These are phyloP conservation scores for Tricholoma terreum DNA, from an alignment of 768 basidiomycete species.

Conservation along the genomic window DNA sequence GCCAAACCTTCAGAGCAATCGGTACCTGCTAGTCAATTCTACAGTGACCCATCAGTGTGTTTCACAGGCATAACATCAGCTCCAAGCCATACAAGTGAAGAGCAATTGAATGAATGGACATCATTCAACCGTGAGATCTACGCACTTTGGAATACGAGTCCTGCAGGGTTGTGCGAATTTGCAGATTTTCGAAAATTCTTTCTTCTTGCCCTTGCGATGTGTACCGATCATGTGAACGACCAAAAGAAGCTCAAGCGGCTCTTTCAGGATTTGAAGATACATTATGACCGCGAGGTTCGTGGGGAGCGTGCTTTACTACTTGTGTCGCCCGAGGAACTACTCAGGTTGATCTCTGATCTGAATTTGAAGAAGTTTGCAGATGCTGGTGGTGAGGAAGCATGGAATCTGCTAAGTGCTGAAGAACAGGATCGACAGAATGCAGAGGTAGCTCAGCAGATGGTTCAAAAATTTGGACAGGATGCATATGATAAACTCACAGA, in stretches of 20 bases:
- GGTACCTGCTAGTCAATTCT: no score
- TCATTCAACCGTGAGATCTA: not conserved
- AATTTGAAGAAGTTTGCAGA: slow-evolving; percentile 18
- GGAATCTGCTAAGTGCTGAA: slow-evolving; percentile 17
- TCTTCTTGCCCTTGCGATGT: slow-evolving; percentile 15
- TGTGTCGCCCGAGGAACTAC: slow-evolving; percentile 10
- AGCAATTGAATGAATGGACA: slow-evolving; percentile 7
- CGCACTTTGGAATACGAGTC: not conserved
- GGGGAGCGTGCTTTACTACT: slow-evolving; percentile 11
- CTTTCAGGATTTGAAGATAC: slow-evolving; percentile 15
- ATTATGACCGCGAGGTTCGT: slow-evolving; percentile 5
- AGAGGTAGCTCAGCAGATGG: no score
- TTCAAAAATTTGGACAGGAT: no score
- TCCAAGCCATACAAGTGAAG: slow-evolving; percentile 23
- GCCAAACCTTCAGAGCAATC: not conserved
- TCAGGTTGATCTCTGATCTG: slow-evolving; percentile 12
- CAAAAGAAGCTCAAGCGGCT: slow-evolving; percentile 15
- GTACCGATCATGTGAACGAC: slow-evolving; percentile 19
- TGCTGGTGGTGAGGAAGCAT: slow-evolving; percentile 23
- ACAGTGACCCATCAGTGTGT: not conserved
- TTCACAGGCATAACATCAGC: slow-evolving; percentile 9
- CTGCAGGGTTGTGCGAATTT: not conserved
- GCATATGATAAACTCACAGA: no score
- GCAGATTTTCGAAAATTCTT: not conserved
- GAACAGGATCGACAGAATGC: slow-evolving; percentile 11